These are phyloP conservation scores for Tylopilus orsonianus DNA, from an alignment of 1,284 basidiomycete species.

Conservation along the genomic window DNA sequence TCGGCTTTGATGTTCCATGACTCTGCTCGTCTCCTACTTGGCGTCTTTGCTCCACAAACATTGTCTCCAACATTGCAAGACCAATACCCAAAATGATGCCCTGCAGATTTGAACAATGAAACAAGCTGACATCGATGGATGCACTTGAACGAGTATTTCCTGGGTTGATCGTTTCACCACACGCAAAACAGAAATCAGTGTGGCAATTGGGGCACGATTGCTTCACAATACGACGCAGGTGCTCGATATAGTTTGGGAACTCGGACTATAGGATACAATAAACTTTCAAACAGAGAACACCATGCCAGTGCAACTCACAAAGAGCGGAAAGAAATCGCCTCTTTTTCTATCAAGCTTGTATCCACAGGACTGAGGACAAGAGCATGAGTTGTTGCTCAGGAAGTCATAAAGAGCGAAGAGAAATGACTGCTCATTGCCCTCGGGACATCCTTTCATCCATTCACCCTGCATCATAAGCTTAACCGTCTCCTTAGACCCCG, in stretches of 20 bases:
- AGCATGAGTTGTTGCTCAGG: constrained; percentile 60
- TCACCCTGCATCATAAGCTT: constrained; percentile 83
- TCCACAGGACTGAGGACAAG: constrained; percentile 76
- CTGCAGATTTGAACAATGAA: constrained; percentile 87
- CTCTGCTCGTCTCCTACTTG: constrained; percentile 37
- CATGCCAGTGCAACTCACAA: constrained; percentile 51
- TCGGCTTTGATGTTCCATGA: constrained; percentile 37
- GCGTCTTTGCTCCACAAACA: constrained; percentile 59
- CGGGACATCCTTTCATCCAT: constrained; percentile 96
- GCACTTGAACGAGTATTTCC: constrained; percentile 41
- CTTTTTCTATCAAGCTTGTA: constrained; percentile 56
- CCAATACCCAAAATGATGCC: constrained; percentile 85
- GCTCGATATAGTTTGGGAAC: constrained; percentile 68
- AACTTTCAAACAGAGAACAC: constrained; percentile 2
- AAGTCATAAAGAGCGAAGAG: constrained; percentile 82
- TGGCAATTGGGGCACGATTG: constrained; percentile 66
- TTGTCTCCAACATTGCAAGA: constrained; percentile 73
- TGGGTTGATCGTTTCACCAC: constrained; percentile 65
- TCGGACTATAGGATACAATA: constrained; percentile 48
- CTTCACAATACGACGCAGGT: constrained; percentile 58
- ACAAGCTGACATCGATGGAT: constrained; percentile 56
- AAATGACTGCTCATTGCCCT: constrained; percentile 86
- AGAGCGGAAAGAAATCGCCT: constrained; percentile 78
- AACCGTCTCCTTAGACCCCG: constrained; percentile 47
- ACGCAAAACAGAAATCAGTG: constrained; percentile 77